Base-by-base conservation (phyloP, 208 protist species). In the Crithidia bombi region DNA sequence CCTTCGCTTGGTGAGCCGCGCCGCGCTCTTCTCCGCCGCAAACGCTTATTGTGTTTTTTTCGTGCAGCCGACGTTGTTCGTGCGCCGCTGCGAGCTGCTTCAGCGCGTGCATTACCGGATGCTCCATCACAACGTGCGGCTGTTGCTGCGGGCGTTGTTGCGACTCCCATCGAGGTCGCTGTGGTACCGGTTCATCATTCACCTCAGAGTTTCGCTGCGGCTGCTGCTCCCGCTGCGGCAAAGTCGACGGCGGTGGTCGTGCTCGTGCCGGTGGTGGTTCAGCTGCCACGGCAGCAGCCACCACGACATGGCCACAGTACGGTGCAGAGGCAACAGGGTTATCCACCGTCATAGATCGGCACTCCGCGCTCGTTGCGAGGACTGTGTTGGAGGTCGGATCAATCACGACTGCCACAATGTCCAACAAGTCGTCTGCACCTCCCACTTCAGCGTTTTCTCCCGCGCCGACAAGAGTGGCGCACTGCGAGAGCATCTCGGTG, bases 61-160 rank as follows among this genome's bases (percentile, higher is more conserved):
- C 57, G 9, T 54, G n/a, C 41, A 32, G 30, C 21, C 44, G 44
- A n/a, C 35, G 46, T 5, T 38, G 49, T 49, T 57, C 56, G 58
- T 85, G 81, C 10, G 49, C 17, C 15, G 36, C 55, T 11, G 91
- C 73, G 0, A 95, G 78, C 47, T 80, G 44, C 52, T 92, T 94
- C 39, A 96, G 62, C 0, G 81, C 81, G 61, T 81, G 70, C 47
- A 78, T 96, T 5, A 96, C 89, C 3, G 89, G 89, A 39, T 96
- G 92, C 35, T 93, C 85, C 15, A 93, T 25, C 23, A 89, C 63
- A 7, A 91, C 38, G 5, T 21, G 26, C 15, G 23, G 23, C 11
- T 43, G 15, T n/a, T n/a, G n/a, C n/a, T n/a, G n/a, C n/a, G n/a
- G n/a, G n/a, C n/a, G n/a, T n/a, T n/a, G n/a, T n/a, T n/a, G n/a